Evolutionary conservation across 2,329 filamentous ascomycete species (phyloP), one percentile per base, ranked within the genome.

Genomic region (Apiospora phragmitis): DNA sequence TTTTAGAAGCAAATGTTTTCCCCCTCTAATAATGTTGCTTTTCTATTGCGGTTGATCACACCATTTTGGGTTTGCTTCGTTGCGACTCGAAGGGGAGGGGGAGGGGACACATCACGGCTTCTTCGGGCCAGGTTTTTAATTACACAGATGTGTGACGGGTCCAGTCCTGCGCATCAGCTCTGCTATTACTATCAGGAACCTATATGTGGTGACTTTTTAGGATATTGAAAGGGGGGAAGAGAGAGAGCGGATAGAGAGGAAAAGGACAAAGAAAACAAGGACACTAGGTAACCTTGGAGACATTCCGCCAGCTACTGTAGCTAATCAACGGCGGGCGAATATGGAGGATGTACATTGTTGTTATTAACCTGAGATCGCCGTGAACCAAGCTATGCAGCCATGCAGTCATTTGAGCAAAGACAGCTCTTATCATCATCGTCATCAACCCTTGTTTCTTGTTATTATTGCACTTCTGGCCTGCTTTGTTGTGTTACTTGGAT

Each of bases 401-500:
- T 6, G 16, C 42, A 21, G 42, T 47, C 43, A 47, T 47, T 47
- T 47, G 51, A 43, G 16, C 14, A 55, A 55, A 12, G 29, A 59
- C 29, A 59, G 29, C 51, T 21, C 29, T 21, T 29, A 59, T 32
- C 43, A 47, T 47, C 18, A 47, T 47, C 43, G 18, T 18, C 43
- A 47, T 9, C 18, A 45, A 45, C 18, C 18, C 43, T 45, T 45
- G 43, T 45, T n/a, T n/a, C 21, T 43, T 47, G 43, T 21, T 47
- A 21, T 6, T 45, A 45, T 45, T 45, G 42, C 42, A 45, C 42
- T 45, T 45, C 18, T 66, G 29, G 29, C 70, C 71, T 68, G 68
- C 70, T 68, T 69, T 59, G 43, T 47, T 67, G 45, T 68, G 32
- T 68, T 68, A 69, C 9, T 29, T 51, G 16, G 24, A 51, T 51